Evolutionary conservation across 169 alveolate species (phyloP), one percentile per base, ranked within the genome.

Genomic region (Cardiosporidium cionae): DNA sequence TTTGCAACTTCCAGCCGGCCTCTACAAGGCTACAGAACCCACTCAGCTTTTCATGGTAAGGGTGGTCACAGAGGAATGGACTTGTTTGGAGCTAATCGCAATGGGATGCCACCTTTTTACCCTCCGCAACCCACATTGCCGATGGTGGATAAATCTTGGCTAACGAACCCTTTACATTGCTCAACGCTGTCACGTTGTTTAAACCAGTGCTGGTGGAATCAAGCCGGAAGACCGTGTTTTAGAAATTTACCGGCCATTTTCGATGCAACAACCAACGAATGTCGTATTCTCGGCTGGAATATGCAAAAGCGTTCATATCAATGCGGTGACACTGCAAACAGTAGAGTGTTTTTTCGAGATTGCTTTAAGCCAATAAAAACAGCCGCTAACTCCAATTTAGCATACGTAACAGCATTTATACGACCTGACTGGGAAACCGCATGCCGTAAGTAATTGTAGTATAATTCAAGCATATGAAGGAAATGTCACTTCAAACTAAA

Each of bases 61-160:
- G 84, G 84, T 28, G 84, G 84, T 53, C 74, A 72, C 52, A 36
- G 32, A 27, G 84, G 84, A 5, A 70, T 65, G 54, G 84, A 78
- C 37, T 72, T 65, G 63, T 27, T 31, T 25, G 84, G 84, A 70
- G 23, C 23, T 2, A 70, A 53, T 16, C 70, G 68, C 29, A 71
- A 74, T n/a, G 84, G 84, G 34, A 70, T 75, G 29, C 84, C 84
- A 16, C 84, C 84, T 0, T 78, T 62, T 31, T 23, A 66, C n/a
- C 75, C 84, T 29, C 84, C 84, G 31, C 33, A 7, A 62, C 36
- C 35, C 22, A 72, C 79, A 23, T 52, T 44, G 0, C 32, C 76
- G 3, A 70, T 78, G 79, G 71, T 70, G n/a, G 22, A 74, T 37
- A 64, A 70, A 23, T 31, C 25, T 63, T 23, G 68, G 71, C 44